phyloP scores from a whole-genome alignment of 163 green algal genomes.

The Chlorella variabilis region DNA sequence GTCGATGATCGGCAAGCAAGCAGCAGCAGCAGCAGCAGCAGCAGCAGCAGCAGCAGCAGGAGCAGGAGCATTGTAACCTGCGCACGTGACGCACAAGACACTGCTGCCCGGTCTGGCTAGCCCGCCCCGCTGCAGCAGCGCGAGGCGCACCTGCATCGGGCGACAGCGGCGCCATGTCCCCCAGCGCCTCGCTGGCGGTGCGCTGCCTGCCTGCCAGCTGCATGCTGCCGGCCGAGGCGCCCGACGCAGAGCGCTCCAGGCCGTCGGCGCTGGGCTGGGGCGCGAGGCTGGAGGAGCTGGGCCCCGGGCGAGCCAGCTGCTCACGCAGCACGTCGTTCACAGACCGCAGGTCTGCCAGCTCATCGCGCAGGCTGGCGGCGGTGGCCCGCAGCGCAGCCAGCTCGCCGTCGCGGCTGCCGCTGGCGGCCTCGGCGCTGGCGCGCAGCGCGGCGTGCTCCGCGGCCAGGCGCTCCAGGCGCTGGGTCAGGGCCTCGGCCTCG shows the following conservation, averaged over 20 bases:
- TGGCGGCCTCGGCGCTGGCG: conserved; percentile 9
- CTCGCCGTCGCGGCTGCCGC: conserved; percentile 2
- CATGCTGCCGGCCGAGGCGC: background rate
- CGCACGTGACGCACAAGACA: too few relatives aligned
- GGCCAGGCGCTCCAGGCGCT: conserved; percentile 19
- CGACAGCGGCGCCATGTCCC: background rate
- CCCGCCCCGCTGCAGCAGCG: too few relatives aligned
- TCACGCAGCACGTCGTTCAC: conserved; percentile 23
- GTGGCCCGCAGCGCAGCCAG: conserved; percentile 2
- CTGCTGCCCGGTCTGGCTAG: too few relatives aligned
- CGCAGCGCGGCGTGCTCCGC: conserved; percentile 29
- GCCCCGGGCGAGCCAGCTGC: background rate
- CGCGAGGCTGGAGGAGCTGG: conserved; percentile 3
- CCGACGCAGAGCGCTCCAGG: background rate
- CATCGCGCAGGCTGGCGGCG: conserved; percentile 21
- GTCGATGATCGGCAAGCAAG: too few relatives aligned
- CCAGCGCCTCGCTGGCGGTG: background rate
- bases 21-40: too few relatives aligned
- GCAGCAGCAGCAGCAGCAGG: too few relatives aligned
- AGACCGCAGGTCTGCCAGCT: conserved; percentile 22
- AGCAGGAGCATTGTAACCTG: too few relatives aligned
- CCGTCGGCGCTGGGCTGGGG: background rate
- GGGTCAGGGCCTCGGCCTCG: background rate
- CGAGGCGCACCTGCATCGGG: background rate
- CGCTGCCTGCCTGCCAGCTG: conserved; percentile 5